Evolutionary conservation across 164 flowering plant genomes (phyloP).

Genomic region (Dillenia suffruticosa): DNA sequence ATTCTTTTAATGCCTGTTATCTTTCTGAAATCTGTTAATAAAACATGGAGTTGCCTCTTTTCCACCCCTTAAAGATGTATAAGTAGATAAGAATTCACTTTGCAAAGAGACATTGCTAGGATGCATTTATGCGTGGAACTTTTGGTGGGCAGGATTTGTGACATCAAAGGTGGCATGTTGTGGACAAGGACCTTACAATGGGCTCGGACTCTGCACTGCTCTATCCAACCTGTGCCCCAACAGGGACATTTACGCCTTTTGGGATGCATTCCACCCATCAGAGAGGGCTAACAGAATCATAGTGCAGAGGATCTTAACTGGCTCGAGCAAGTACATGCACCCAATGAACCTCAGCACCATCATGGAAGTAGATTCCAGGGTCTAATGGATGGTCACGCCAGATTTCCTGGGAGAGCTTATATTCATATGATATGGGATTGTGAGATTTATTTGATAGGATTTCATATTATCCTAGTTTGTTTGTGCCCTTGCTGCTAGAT

Average conservation of each 20-base stretch:
- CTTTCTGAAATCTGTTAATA: no score
- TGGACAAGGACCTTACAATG: constrained; percentile 85
- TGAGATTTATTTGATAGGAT: no score
- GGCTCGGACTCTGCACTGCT: constrained; percentile 56
- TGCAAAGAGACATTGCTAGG: constrained; percentile 12
- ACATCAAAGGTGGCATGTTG: constrained; percentile 72
- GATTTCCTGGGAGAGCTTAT: no score
- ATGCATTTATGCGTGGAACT: not conserved
- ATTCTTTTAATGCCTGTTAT: no score
- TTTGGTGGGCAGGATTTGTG: constrained; percentile 46
- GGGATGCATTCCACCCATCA: constrained; percentile 77
- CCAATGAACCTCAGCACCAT: constrained; percentile 83
- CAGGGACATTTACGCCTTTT: constrained; percentile 51
- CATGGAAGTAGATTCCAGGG: constrained; percentile 54
- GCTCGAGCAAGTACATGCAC: constrained; percentile 45
- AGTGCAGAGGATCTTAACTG: constrained; percentile 40
- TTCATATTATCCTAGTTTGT: no score
- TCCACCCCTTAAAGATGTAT: no score
- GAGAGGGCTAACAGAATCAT: constrained; percentile 66
- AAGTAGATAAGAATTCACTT: no score
- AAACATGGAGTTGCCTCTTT: no score
- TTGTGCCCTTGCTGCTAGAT: no score
- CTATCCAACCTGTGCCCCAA: constrained; percentile 60
- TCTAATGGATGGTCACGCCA: constrained; percentile 8
- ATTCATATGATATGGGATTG: no score